Evolutionary conservation across 177 flowering plant genomes (phyloP).

Genomic region (Telopea speciosissima): DNA sequence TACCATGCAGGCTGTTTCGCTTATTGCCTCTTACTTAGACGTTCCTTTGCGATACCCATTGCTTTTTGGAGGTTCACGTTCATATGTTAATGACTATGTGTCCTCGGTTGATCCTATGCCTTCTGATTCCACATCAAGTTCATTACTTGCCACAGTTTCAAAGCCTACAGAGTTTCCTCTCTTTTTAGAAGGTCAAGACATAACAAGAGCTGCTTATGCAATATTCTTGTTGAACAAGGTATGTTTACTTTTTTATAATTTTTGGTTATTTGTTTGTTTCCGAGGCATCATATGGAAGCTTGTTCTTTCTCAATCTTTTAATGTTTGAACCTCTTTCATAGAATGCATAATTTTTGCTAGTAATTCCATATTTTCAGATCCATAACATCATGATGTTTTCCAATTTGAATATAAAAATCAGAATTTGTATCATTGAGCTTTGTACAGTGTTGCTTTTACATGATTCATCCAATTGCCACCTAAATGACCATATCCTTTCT

Average conservation of each 20-base stretch:
- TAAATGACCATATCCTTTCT: neutral
- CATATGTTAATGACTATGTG: conserved; percentile 64
- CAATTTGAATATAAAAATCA: neutral
- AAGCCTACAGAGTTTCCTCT: conserved; percentile 82
- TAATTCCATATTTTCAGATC: neutral
- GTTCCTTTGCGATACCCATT: conserved; percentile 89
- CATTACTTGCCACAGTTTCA: conserved; percentile 23
- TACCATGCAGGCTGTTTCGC: conserved; percentile 64
- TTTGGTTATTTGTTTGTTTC: neutral
- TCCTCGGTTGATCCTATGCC: conserved; percentile 61
- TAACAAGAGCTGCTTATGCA: conserved; percentile 94
- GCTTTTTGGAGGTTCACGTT: conserved; percentile 79
- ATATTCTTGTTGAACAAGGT: conserved; percentile 97
- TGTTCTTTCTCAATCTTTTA: too few relatives aligned
- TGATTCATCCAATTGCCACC: neutral
- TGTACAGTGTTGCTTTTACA: neutral
- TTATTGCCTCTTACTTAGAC: conserved; percentile 71
- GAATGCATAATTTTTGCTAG: too few relatives aligned
- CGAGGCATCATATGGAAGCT: neutral
- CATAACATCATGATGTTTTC: neutral
- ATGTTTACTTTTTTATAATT: conserved; percentile 5
- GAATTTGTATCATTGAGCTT: neutral
- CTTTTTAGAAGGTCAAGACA: conserved; percentile 93
- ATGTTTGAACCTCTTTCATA: neutral
- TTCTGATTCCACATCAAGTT: conserved; percentile 33